These are phyloP conservation scores for Hypoxylon sp. DNA, from an alignment of 2,329 filamentous ascomycete genomes.

Conservation along the genomic window DNA sequence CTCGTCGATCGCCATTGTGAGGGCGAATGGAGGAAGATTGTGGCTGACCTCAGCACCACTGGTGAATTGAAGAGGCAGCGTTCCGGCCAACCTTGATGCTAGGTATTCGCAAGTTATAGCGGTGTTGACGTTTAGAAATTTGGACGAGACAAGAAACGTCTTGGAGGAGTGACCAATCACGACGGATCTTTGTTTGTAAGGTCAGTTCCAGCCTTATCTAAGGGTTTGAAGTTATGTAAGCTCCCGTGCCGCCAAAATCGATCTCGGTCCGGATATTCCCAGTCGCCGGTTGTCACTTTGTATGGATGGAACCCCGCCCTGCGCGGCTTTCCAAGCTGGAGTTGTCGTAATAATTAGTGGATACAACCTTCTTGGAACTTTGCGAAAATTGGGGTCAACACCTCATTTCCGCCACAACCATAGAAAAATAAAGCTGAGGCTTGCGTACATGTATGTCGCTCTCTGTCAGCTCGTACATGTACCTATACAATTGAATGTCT, in stretches of 20 bases:
- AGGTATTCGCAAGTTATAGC: not conserved
- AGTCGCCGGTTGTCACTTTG: conserved; percentile 30
- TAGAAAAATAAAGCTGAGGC: conserved; percentile 24
- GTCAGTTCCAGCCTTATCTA: conserved; percentile 21
- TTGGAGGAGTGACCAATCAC: conserved; percentile 31
- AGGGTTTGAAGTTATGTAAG: not conserved
- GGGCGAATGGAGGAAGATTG: not conserved
- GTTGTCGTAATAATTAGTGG: conserved; percentile 34
- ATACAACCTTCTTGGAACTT: conserved; percentile 1
- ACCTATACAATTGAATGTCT: conserved; percentile 18
- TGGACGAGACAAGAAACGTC: conserved; percentile 4
- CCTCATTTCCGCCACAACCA: conserved; percentile 21
- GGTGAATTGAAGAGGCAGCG: not conserved
- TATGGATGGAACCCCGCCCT: not conserved
- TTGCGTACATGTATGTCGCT: no score
- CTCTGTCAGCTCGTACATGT: conserved; percentile 38
- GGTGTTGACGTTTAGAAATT: conserved; percentile 27
- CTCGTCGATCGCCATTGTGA: conserved; percentile 67
- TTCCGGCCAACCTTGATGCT: not conserved
- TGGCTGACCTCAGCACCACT: not conserved
- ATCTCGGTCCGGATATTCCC: conserved; percentile 26
- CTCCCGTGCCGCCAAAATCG: not conserved
- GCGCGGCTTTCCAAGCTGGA: not conserved
- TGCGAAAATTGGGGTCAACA: conserved; percentile 30
- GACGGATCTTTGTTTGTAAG: not conserved